Evolutionary conservation across 2,329 filamentous ascomycete species (phyloP), one percentile per base, ranked within the genome.

Genomic region (Endocalyx cinctus): DNA sequence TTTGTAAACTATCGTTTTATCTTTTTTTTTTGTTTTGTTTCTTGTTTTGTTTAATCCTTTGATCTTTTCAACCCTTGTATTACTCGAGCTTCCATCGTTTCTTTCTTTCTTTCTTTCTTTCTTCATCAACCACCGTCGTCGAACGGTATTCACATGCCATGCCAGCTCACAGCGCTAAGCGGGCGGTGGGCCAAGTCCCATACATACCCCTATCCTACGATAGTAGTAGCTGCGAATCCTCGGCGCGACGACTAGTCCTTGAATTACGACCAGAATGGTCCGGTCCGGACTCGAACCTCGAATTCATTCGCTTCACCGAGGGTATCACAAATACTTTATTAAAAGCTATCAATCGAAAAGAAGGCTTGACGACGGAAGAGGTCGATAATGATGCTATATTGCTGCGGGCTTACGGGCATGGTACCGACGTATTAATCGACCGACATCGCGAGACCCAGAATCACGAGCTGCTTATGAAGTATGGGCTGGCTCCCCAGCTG

Each of bases 321-420:
- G 92, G 92, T 55, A 98, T 97, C 65, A 98, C 92, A 47, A 98
- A 98, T 64, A 97, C 89, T 31, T 69, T 90, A 30, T 70, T 88
- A 43, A 89, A 89, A 59, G 80, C 82, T n/a, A 64, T 84, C 54
- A 86, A 87, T 58, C 75, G 70, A 46, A 70, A 70, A 36, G 70
- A 77, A 11, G 82, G 77, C 31, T 64, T 74, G 42, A 76, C 78
- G 17, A 64, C 78, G 37, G 69, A 80, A 37, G 69, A 85, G 50
- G 69, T 84, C 50, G 54, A 59, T 34, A 74, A 75, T 41, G 86
- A 94, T 46, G 85, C 92, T 20, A 78, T 97, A 47, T 72, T 98
- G 44, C 76, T 98, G 53, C 80, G 92, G 49, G 92, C 92, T 42
- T 98, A 96, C 62, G 92, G 92, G 50, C 82, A 92, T 59, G 87